phyloP scores from a whole-genome alignment of 2,329 filamentous ascomycete species.

The Nemania serpens region DNA sequence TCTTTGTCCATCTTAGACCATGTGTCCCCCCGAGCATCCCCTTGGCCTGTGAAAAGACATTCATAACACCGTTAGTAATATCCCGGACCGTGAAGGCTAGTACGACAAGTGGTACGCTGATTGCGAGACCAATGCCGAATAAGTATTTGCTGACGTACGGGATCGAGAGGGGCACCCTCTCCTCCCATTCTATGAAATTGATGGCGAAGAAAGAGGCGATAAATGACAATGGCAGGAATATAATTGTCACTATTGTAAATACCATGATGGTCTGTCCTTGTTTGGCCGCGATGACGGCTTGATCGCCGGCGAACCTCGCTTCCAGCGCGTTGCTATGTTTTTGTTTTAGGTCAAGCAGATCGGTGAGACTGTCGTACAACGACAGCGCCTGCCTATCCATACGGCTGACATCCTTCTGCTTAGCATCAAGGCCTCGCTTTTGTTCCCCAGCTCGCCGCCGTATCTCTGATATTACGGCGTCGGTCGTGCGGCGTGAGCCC shows the following conservation, averaged over 20 bases:
- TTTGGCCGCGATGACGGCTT: constrained; percentile 63
- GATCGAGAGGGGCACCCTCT: constrained; percentile 44
- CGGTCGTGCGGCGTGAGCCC: constrained; percentile 33
- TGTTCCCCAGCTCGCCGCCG: constrained; percentile 62
- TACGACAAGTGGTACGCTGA: constrained; percentile 45
- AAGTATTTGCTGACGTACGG: constrained; percentile 59
- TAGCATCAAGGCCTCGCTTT: constrained; percentile 60
- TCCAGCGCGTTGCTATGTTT: constrained; percentile 72
- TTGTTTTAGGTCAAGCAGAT: constrained; percentile 70
- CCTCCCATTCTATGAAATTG: constrained; percentile 52
- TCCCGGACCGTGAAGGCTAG: constrained; percentile 46
- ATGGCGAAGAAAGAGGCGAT: constrained; percentile 52
- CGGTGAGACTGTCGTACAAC: constrained; percentile 63
- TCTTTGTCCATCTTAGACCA: not conserved
- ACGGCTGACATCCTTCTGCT: constrained; percentile 63
- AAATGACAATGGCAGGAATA: constrained; percentile 51
- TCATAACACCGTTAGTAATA: constrained; percentile 35
- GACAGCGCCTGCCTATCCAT: constrained; percentile 67
- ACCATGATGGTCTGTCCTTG: constrained; percentile 51
- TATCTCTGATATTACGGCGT: constrained; percentile 48
- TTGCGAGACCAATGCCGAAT: constrained; percentile 49
- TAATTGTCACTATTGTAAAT: constrained; percentile 52
- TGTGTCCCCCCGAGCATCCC: not conserved
- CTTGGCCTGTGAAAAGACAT: constrained; percentile 14
- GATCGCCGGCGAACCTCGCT: constrained; percentile 64